Base-by-base conservation (phyloP, 2,329 filamentous ascomycete species). In the Trichoderma afroharzianum region DNA sequence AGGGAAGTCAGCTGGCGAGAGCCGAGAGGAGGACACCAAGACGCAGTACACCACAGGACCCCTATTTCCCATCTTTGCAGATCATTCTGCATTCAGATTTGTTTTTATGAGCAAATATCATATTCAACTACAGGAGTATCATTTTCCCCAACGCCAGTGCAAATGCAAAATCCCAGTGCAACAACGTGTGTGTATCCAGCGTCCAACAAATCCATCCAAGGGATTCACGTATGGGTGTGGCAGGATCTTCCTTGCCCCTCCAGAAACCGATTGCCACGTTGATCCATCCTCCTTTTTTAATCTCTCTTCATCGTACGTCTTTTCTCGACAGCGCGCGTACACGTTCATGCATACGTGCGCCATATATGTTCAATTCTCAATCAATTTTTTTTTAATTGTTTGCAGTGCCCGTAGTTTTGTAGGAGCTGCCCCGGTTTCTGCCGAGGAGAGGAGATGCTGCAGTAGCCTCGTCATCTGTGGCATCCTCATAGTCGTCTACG, bases 401-500 rank as follows among this genome's bases (percentile, higher is more conserved):
- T 58, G 39, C 50, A 32, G 43, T 43, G 8, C 43, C 61, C 11
- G 63, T 71, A 15, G 72, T 24, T 2, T 62, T 68, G 70, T 72
- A 61, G 7, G 47, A 24, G 14, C 47, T 30, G 24, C 36, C 32
- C 12, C 63, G 62, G 18, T 68, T 72, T 33, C 14, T 58, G n/a
- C 61, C 5, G 47, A 76, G 58, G 6, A 78, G 74, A 50, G 76
- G 75, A 63, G 73, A 71, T n/a, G 70, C 63, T 58, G 64, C 72
- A n/a, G 14, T 53, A 1, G 62, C 36, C 28, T 74, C 74, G 24
- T 74, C 72, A 33, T 73, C 72, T 33, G 50, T 59, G 4, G 24
- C 68, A n/a, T 74, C 75, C 9, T 71, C 73, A 18, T 75, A 74
- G 8, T 77, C 77, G 3, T 72, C 74, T 28, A 77, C 62, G 4